Conservation (phyloP, 2,329 filamentous ascomycete species). For the Hypomyces perniciosus region DNA sequence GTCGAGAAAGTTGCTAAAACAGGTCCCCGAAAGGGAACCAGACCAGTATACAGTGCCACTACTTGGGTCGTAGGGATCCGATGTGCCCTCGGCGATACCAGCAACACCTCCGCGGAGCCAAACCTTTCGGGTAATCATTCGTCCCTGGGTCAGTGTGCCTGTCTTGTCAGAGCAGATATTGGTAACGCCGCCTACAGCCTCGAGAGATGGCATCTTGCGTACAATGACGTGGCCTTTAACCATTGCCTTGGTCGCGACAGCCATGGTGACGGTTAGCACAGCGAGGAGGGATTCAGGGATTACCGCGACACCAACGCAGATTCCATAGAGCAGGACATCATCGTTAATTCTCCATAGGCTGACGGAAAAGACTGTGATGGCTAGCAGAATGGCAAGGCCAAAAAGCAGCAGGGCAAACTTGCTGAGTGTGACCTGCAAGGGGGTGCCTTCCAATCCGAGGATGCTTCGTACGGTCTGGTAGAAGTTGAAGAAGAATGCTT, state of each 20-base stretch:
- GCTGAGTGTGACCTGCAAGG: slow-evolving; percentile 76
- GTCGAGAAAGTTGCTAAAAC: slow-evolving; percentile 43
- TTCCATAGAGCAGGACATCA: slow-evolving; percentile 56
- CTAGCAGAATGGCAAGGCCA: slow-evolving; percentile 58
- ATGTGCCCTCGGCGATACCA: slow-evolving; percentile 48
- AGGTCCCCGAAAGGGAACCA: slow-evolving; percentile 33
- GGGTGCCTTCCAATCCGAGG: slow-evolving; percentile 67
- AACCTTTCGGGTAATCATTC: slow-evolving; percentile 59
- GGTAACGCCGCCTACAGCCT: slow-evolving; percentile 63
- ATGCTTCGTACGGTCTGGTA: slow-evolving; percentile 45
- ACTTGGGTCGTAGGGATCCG: slow-evolving; percentile 56
- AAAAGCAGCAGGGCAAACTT: slow-evolving; percentile 81
- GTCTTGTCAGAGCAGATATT: slow-evolving; percentile 68
- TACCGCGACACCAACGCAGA: slow-evolving; percentile 56
- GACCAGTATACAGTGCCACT: slow-evolving; percentile 46
- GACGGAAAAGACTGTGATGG: slow-evolving; percentile 56
- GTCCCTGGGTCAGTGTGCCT: slow-evolving; percentile 59
- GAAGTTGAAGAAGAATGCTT: slow-evolving; percentile 36
- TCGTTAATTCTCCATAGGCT: slow-evolving; percentile 47
- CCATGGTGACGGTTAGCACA: slow-evolving; percentile 66
- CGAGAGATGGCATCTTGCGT: slow-evolving; percentile 57
- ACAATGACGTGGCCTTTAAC: slow-evolving; percentile 59
- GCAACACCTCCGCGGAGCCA: slow-evolving; percentile 52
- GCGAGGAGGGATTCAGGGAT: slow-evolving; percentile 63
- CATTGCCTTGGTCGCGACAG: slow-evolving; percentile 60